Evolutionary conservation across 2,329 filamentous ascomycete species (phyloP).

Genomic region (Diaporthe caulivora): DNA sequence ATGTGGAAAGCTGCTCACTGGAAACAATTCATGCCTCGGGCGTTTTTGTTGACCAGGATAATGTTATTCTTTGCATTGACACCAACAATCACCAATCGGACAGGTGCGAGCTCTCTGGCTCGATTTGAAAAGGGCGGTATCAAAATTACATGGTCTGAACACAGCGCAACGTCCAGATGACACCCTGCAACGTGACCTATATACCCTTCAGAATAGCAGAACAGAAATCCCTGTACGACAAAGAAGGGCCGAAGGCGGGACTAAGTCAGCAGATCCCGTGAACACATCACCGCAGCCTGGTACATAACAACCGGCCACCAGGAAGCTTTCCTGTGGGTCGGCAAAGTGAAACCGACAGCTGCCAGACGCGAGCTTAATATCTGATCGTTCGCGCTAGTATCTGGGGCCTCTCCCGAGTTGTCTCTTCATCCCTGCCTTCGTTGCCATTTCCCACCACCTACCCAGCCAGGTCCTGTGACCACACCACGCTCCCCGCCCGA

Average conservation of each 20-base stretch:
- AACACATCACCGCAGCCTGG: constrained; percentile 10
- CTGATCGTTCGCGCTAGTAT: constrained; percentile 12
- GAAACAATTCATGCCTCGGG: too few species aligned
- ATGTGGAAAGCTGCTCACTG: too few species aligned
- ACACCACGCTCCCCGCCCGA: neutral
- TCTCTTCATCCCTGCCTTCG: neutral
- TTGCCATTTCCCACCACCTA: neutral
- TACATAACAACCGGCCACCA: too few species aligned
- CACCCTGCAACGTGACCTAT: neutral
- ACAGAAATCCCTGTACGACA: neutral
- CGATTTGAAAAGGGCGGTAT: too few species aligned
- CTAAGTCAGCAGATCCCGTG: constrained; percentile 4
- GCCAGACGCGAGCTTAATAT: constrained; percentile 17
- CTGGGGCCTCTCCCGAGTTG: neutral
- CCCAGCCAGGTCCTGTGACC: neutral
- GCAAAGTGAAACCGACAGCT: constrained; percentile 10
- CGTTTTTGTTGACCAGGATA: too few species aligned
- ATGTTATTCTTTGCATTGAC: too few species aligned
- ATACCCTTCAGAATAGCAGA: neutral
- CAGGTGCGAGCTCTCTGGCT: too few species aligned
- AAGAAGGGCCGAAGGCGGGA: constrained; percentile 20
- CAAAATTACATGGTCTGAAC: too few species aligned
- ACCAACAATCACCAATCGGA: too few species aligned
- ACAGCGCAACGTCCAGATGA: too few species aligned
- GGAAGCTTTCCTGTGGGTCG: too few species aligned